Base-by-base conservation (phyloP, 106 monocot species). In the Acorus calamus region DNA sequence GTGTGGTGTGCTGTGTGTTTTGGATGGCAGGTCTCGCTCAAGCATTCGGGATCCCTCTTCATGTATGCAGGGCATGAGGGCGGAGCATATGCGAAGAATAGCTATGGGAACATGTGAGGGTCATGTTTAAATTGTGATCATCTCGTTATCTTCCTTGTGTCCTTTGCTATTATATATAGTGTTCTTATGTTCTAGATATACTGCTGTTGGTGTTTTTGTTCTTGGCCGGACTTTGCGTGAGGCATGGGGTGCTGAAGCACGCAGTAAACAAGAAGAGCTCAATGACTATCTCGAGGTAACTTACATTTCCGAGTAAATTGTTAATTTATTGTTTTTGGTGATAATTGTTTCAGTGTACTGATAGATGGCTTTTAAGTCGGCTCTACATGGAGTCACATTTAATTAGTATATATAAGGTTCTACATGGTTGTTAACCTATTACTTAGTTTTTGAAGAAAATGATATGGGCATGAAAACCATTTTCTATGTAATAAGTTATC, bases 31-130 rank as follows among this genome's bases (percentile, higher is more conserved):
- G 98, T 98, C 28, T 92, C 98, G 10, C 85, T 98, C 14, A 98
- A 98, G 59, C 98, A 98, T 58, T 98, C 98, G 50, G 98, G 98
- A 45, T 98, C 98, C 6, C 92, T 98, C 59, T 98, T 98, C 75
- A 98, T 98, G 98, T 98, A 92, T 74, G 91, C 98, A n/a, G 98
- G 98, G n/a, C 83, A 92, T 77, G 71, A 81, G 62, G 98, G 98
- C 54, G 98, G 98, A 67, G 98, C 98, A 69, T 98, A 98, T 85
- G 98, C 98, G 11, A 98, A 98, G 60, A 98, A 98, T 50, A 98
- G 98, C 65, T 98, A 85, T 76, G 98, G 98, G 55, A 98, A 98
- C 69, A 71, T 98, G 98, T 98, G 28, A 80, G 61, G 77, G 41
- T 59, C 9, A 41, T 11, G 4, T 5, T 53, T 44, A 66, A 41